Base-by-base conservation (phyloP, 108 stramenopile genomes). In the Nitzschia inconspicua region DNA sequence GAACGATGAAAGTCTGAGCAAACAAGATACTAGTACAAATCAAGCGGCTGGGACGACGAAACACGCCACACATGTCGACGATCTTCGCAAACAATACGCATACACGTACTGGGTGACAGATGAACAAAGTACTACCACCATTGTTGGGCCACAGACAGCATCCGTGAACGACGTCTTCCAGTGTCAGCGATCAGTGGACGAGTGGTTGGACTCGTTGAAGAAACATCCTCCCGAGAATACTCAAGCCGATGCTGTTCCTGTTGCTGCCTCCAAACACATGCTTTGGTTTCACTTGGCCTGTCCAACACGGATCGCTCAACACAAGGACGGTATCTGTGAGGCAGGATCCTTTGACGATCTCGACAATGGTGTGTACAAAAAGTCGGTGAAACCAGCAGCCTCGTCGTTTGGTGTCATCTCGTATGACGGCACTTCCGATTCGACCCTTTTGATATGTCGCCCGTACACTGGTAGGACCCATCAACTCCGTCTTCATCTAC, bases 401-500 rank as follows among this genome's bases (percentile, higher is more conserved):
- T 85, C 91, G 24, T 69, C 85, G 2, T 88, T 92, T 63, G 81
- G 78, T 13, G 76, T 88, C 20, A 44, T 92, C 1, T 42, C 60
- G 19, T 88, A 86, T 47, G 87, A 92, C 65, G 53, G 59, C 13
- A 41, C 43, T 20, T 57, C 81, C 0, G 83, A 92, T 59, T 86
- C 91, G 23, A 86, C 87, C n/a, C 18, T 92, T 46, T 70, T 92
- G 4, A 46, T 81, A 8, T 84, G 81, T 54, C 64, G 71, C 40
- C 83, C 83, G 2, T 52, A 57, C 18, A 95, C 94, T 20, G 94
- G 91, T 11, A 44, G 94, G 19, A 95, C 89, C 1, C 94, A 95
- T 70, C 93, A 94, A 64, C 80, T 95, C 48, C 80, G 94, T 24
- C 60, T 92, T 3, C 94, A 95, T 44, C 57, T 86, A 28, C 94